phyloP scores from a whole-genome alignment of 2,329 filamentous ascomycete genomes.

The Phoma sp. region DNA sequence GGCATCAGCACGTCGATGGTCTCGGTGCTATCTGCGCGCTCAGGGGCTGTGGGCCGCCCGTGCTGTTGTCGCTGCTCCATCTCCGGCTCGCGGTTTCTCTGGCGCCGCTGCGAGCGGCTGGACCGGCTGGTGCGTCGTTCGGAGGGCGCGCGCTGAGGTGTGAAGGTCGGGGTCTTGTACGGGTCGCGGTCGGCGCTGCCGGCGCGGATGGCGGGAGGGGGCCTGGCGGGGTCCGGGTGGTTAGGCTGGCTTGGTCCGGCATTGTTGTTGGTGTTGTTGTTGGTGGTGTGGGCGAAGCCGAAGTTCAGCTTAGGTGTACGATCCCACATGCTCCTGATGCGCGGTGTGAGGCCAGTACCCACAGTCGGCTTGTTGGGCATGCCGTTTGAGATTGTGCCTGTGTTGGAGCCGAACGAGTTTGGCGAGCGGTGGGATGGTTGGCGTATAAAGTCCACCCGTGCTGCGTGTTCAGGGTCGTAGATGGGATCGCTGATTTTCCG shows the following conservation, averaged over 20 bases:
- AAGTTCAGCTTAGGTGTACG: conserved; percentile 43
- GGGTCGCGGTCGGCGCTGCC: conserved; percentile 38
- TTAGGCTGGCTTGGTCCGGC: conserved; percentile 22
- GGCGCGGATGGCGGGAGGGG: conserved; percentile 35
- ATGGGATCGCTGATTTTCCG: conserved; percentile 49
- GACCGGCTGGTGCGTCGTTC: conserved; percentile 24
- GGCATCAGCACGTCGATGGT: conserved; percentile 55
- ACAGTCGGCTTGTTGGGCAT: conserved; percentile 20
- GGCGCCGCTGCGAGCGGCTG: conserved; percentile 13
- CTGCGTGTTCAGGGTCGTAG: conserved; percentile 44
- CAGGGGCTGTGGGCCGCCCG: conserved; percentile 6
- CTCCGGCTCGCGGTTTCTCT: conserved; percentile 9
- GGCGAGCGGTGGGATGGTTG: conserved; percentile 27
- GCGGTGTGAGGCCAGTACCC: conserved; percentile 36
- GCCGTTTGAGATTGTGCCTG: conserved; percentile 32
- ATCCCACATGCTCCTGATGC: conserved; percentile 45
- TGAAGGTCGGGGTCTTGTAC: conserved; percentile 40
- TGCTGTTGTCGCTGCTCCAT: neutral
- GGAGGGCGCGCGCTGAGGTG: conserved; percentile 30
- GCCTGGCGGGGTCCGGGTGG: conserved; percentile 19
- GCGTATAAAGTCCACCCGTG: conserved; percentile 47
- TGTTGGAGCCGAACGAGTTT: conserved; percentile 34
- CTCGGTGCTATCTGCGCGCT: conserved; percentile 47
- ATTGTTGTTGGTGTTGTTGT: neutral
- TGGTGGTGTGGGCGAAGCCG: conserved; percentile 20